phyloP scores from a whole-genome alignment of 176 grass and related monocot genomes.

The Eragrostis curvula region DNA sequence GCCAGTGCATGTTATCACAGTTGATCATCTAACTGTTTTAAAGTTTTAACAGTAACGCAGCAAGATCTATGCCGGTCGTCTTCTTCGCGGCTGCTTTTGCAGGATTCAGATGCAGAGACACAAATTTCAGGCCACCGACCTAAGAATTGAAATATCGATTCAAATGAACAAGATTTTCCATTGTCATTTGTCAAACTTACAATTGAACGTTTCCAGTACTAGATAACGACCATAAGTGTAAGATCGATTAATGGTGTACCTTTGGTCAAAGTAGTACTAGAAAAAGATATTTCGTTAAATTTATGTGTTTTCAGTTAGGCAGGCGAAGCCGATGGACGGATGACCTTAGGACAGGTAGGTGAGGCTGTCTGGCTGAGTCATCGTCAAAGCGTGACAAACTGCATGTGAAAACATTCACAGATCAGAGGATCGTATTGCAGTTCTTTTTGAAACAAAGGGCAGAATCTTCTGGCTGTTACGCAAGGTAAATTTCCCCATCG shows the following conservation, averaged over 20 bases:
- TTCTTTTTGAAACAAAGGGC: background rate
- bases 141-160: background rate
- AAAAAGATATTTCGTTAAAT: background rate
- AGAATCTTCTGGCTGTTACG: background rate
- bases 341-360: background rate
- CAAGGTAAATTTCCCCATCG: background rate
- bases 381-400: constrained; percentile 17
- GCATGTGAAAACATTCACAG: constrained; percentile 13
- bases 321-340: background rate
- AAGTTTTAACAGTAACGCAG: background rate
- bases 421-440: background rate
- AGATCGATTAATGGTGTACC: background rate
- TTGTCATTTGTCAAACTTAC: background rate
- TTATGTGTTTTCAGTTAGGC: background rate
- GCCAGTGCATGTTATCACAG: background rate
- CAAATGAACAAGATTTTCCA: background rate
- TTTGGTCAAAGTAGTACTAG: background rate
- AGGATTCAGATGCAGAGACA: background rate
- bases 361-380: constrained; percentile 23
- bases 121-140: background rate
- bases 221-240: background rate
- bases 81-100: background rate
- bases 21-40: background rate
- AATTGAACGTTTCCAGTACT: background rate
- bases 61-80: background rate